A percentile compares a stretch with the other conserved stretches of the same genome.
Evolutionary conservation across 768 basidiomycete genomes (phyloP).

Genomic region (Mycena epipterygia): DNA sequence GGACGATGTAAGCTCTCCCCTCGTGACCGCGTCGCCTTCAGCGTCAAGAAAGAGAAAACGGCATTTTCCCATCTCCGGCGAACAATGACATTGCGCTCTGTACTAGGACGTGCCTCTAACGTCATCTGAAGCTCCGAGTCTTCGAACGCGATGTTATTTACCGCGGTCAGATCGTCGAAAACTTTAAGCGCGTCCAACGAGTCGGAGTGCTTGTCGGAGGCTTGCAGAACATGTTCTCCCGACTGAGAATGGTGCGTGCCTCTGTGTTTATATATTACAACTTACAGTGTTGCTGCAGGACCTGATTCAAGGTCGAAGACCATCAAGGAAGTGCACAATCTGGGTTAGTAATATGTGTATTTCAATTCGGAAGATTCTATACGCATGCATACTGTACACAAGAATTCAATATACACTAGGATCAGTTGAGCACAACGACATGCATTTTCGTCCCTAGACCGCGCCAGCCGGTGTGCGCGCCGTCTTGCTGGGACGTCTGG

Average conservation of each 20-base stretch:
- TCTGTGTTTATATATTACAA: neutral
- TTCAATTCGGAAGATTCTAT: no score
- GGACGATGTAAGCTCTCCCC: no score
- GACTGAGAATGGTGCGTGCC: neutral
- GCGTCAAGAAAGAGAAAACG: no score
- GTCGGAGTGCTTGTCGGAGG: neutral
- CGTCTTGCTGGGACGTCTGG: constrained; percentile 68
- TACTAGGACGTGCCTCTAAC: no score
- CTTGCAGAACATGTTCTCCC: constrained; percentile 14
- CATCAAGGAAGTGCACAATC: no score
- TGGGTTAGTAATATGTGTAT: no score
- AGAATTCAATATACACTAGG: neutral
- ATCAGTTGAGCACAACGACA: constrained; percentile 54
- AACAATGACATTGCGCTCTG: no score
- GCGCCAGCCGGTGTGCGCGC: constrained; percentile 87
- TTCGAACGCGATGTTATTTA: neutral
- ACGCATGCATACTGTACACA: neutral
- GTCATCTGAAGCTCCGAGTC: no score
- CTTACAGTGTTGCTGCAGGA: neutral
- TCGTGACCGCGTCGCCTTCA: no score
- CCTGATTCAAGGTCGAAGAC: no score
- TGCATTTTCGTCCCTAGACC: constrained; percentile 79
- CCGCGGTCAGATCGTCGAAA: neutral
- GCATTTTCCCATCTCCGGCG: no score
- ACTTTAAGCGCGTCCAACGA: neutral